A percentile compares a stretch with the other conserved stretches of the same genome.
phyloP scores from a whole-genome alignment of 768 basidiomycete genomes.

The Royoungia palumana region DNA sequence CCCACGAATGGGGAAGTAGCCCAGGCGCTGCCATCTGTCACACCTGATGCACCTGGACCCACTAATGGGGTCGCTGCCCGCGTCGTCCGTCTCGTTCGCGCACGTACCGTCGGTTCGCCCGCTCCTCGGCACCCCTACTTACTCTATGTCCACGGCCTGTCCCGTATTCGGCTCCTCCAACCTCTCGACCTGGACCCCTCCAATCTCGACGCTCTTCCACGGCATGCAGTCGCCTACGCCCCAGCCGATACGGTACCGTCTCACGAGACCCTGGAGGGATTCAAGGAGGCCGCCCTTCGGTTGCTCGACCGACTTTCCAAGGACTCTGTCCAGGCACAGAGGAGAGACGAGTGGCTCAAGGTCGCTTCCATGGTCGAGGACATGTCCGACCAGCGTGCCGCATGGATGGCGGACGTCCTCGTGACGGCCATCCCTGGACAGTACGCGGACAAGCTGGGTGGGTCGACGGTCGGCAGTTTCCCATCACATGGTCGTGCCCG shows the following conservation, averaged over 20 bases:
- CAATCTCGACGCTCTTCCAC: conserved; percentile 32
- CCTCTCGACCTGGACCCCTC: conserved; percentile 33
- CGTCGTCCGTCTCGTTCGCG: conserved; percentile 64
- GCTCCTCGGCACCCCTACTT: conserved; percentile 55
- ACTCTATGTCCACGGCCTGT: conserved; percentile 69
- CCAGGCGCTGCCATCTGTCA: neutral
- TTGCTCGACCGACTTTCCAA: conserved; percentile 62
- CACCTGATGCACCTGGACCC: conserved; percentile 29
- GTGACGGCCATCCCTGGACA: conserved; percentile 55
- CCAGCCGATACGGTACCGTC: conserved; percentile 42
- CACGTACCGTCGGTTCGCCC: conserved; percentile 40
- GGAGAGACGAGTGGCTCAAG: conserved; percentile 66
- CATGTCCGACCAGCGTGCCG: conserved; percentile 55
- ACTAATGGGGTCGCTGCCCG: conserved; percentile 71
- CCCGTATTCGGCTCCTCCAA: conserved; percentile 55
- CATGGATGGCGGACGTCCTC: conserved; percentile 78
- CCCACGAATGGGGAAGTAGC: conserved; percentile 6
- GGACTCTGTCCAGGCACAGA: conserved; percentile 41
- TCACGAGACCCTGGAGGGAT: conserved; percentile 55
- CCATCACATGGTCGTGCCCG: neutral
- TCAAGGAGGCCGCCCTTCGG: conserved; percentile 64
- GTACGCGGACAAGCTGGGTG: conserved; percentile 70
- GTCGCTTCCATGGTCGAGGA: conserved; percentile 73
- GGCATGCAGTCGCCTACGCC: conserved; percentile 48
- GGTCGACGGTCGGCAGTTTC: conserved; percentile 19